A percentile compares a stretch with the other conserved stretches of the same genome.
These are phyloP conservation scores for Trichoderma erinaceum DNA, from an alignment of 495 filamentous ascomycete species.

Conservation along the genomic window DNA sequence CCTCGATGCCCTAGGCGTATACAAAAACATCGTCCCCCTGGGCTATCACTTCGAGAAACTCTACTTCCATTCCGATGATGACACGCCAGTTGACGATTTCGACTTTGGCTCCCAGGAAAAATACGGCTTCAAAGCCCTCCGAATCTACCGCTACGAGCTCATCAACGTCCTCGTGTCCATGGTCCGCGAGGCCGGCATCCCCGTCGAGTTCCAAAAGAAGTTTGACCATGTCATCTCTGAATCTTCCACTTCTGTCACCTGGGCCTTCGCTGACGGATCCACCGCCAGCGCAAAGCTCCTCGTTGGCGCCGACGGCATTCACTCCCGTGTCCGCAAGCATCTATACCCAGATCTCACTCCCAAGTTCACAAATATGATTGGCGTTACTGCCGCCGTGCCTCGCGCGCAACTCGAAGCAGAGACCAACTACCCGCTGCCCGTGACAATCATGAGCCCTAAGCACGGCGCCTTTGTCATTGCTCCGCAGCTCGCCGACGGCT, in stretches of 20 bases:
- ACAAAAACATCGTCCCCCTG: constrained; percentile 28
- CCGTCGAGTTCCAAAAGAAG: constrained; percentile 37
- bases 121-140: constrained; percentile 41
- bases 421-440: constrained; percentile 34
- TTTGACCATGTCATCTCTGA: constrained; percentile 35
- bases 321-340: constrained; percentile 37
- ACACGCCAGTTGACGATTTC: constrained; percentile 35
- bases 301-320: constrained; percentile 47
- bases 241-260: constrained; percentile 29
- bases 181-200: constrained; percentile 31
- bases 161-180: constrained; percentile 33
- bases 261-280: constrained; percentile 37
- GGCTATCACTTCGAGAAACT: constrained; percentile 35
- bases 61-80: constrained; percentile 34
- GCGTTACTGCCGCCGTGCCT: constrained; percentile 26
- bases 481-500: constrained; percentile 40
- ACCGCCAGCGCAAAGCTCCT: constrained; percentile 29
- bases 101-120: constrained; percentile 37
- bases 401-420: constrained; percentile 21
- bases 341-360: constrained; percentile 19
- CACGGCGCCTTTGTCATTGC: constrained; percentile 43
- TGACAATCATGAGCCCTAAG: constrained; percentile 34
- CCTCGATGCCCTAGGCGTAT: constrained; percentile 42
- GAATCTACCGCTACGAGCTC: constrained; percentile 44
- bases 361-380: constrained; percentile 21